Evolutionary conservation across 257 asterid species (phyloP).

Genomic region (Lantana camara): DNA sequence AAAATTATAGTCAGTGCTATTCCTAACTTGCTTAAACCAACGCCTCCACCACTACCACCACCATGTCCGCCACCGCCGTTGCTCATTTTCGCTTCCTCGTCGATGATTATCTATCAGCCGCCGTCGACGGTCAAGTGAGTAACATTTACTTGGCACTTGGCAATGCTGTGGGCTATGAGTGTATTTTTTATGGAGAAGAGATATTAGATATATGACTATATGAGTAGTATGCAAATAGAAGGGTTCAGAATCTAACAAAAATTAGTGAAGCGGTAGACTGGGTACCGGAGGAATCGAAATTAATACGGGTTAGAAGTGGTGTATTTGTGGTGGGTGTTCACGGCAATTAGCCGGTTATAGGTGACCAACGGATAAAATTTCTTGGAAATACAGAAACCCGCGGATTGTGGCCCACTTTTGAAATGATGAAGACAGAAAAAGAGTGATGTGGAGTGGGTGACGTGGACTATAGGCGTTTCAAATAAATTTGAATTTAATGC

Average conservation of each 20-base stretch:
- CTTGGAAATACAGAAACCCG: background rate
- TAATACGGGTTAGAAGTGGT: background rate
- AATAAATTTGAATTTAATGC: constrained; percentile 8
- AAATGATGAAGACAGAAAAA: background rate
- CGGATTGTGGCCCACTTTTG: background rate
- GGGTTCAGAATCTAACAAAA: background rate
- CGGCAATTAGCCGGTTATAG: constrained; percentile 23
- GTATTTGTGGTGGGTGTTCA: background rate
- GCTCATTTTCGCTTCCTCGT: constrained; percentile 22
- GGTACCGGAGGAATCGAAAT: constrained; percentile 25
- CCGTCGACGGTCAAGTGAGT: background rate
- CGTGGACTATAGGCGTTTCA: constrained; percentile 1
- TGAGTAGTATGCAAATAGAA: background rate
- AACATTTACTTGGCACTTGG: background rate
- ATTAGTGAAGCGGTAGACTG: constrained; percentile 14
- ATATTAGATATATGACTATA: too few relatives aligned
- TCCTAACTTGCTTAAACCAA: constrained; percentile 41
- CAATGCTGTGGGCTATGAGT: too few relatives aligned
- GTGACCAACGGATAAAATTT: constrained; percentile 41
- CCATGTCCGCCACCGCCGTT: background rate
- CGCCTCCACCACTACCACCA: background rate
- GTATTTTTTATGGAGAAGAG: background rate
- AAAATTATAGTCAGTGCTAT: constrained; percentile 39
- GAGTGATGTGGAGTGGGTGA: background rate
- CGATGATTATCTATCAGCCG: background rate